Base-by-base conservation (phyloP, 768 basidiomycete genomes). In the Podaxis carcinomalis region DNA sequence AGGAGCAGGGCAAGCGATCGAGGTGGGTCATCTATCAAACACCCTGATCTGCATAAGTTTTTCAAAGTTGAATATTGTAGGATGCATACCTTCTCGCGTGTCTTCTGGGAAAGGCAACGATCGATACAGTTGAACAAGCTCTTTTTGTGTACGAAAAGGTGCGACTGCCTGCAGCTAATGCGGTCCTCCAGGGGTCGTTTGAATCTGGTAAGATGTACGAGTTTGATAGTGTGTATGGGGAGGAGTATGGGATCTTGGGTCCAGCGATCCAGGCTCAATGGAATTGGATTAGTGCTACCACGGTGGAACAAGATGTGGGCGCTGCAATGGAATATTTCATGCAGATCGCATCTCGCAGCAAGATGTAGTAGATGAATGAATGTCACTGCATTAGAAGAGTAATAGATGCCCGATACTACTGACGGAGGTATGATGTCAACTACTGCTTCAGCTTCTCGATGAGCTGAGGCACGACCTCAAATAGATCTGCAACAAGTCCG, bases 401-500 rank as follows among this genome's bases (percentile, higher is more conserved):
- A 47, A 55, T 55, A 21, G 21, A 49, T 47, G 42, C 13, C 13
- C 28, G 28, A 54, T 21, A 9, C 16, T 51, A 39, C 49, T 51
- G 51, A 59, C 51, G 51, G 21, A 54, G 44, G 23, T 11, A 61
- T 55, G 46, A 61, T 50, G 52, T 57, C 42, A 55, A 65, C 63
- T 70, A 67, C 61, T 68, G 71, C 76, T 95, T 89, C 61, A 98
- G 73, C 77, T 97, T 95, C 75, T 94, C 84, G 36, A 90, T 84
- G 56, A 99, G 75, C 75, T 97, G 87, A 0, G 97, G 97, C 2
- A 98, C 95, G 42, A 80, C 93, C 32, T 95, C 88, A 68, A 89
- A 99, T 50, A 98, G 78, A 72, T 99, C 97, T 39, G 87, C 96
- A 3, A 97, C 94, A 14, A 99, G 84, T 0, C 96, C 96, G 13